Base-by-base conservation (phyloP, 1,139 yeast species). In the Yamadazyma aaseri region DNA sequence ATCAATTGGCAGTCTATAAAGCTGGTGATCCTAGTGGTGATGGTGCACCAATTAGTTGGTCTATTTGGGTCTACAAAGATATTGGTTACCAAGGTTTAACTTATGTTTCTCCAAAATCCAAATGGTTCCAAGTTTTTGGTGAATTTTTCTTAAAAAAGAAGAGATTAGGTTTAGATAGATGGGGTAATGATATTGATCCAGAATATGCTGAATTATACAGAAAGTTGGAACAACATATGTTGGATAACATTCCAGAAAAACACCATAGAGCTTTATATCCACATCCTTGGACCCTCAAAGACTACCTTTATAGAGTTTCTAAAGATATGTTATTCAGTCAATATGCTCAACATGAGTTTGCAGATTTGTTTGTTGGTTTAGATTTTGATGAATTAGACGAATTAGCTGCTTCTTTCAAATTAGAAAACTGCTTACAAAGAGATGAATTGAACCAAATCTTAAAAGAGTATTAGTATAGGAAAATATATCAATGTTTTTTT, bases 61-160 rank as follows among this genome's bases (percentile, higher is more conserved):
- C 73, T 4, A 69, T 70, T 41, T 70, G 76, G 76, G 56, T 69
- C n/a, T 70, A 71, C 52, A 70, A 70, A 47, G 76, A 70, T 46
- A 67, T 70, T 47, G 75, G 75, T 2, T 68, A 55, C 49, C 75
- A 70, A 52, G 76, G 73, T 2, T 50, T 70, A 39, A 62, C 72
- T 18, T 68, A 59, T 40, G 73, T 67, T 14, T 50, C 61, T 6
- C 72, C 73, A 11, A 46, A 60, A 16, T 63, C 73, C 34, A 59
- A 62, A 40, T 67, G 71, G 63, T 66, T 50, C 47, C 38, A 58
- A 40, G 51, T 68, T 3, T 60, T 70, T 33, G 69, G 69, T 7
- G 50, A 55, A 27, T 68, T 61, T 56, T 52, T 70, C 32, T 46
- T 47, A 34, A 68, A 66, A 53, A 70, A 69, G 55, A 58, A 61